phyloP scores from a whole-genome alignment of 768 basidiomycete species.

The Hortiboletus campestris region DNA sequence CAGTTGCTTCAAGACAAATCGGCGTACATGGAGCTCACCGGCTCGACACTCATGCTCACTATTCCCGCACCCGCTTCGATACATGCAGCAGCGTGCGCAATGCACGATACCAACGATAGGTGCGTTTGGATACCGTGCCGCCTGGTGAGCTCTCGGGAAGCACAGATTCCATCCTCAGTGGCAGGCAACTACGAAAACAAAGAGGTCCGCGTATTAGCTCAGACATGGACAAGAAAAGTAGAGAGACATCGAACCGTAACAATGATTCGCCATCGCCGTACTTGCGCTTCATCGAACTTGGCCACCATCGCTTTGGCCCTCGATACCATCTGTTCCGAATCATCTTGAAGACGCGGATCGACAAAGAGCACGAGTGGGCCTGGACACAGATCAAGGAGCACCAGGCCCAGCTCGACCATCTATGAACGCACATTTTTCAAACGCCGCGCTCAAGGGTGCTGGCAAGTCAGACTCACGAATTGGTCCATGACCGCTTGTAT shows the following conservation, averaged over 20 bases:
- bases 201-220: background rate
- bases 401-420: conserved; percentile 51
- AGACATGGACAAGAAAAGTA: background rate
- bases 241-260: conserved; percentile 41
- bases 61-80: conserved; percentile 48
- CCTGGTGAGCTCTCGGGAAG: conserved; percentile 41
- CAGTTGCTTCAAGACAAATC: background rate
- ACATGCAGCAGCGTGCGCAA: conserved; percentile 57
- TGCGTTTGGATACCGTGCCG: conserved; percentile 46
- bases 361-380: conserved; percentile 53
- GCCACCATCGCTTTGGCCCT: conserved; percentile 41
- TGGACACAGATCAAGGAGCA: conserved; percentile 41
- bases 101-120: conserved; percentile 48
- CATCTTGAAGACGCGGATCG: conserved; percentile 44
- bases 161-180: conserved; percentile 51
- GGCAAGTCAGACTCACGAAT: conserved; percentile 30
- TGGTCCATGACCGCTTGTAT: conserved; percentile 22
- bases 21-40: conserved; percentile 36
- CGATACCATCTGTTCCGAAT: conserved; percentile 39
- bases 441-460: background rate
- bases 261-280: conserved; percentile 41
- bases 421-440: conserved; percentile 20
- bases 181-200: conserved; percentile 49
- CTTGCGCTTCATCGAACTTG: conserved; percentile 41
- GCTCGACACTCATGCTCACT: conserved; percentile 49